A percentile compares a stretch with the other conserved stretches of the same genome.
These are phyloP conservation scores for Stevia rebaudiana DNA, from an alignment of 140 eudicot species.

Conservation along the genomic window DNA sequence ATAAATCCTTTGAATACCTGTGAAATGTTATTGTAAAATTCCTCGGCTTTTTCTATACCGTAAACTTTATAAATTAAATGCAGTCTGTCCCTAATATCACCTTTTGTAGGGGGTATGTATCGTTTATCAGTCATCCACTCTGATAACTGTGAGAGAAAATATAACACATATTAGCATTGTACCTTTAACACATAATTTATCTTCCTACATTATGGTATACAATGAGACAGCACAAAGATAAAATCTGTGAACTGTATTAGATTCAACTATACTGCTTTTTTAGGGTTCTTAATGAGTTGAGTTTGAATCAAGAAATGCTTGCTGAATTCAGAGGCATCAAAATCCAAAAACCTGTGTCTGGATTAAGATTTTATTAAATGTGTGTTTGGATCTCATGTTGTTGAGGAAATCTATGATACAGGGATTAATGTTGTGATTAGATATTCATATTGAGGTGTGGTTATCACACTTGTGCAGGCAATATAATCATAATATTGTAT, in stretches of 20 bases:
- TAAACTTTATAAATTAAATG: constrained; percentile 39
- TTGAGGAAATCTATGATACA: not conserved
- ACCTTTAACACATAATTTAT: not conserved
- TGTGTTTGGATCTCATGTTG: not conserved
- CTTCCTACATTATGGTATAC: not conserved
- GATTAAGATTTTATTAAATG: not conserved
- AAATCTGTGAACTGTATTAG: too few relatives aligned
- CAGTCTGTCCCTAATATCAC: constrained; percentile 34
- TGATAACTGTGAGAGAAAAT: constrained; percentile 37
- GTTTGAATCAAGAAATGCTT: not conserved
- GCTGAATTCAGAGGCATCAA: not conserved
- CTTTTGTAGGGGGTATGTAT: constrained; percentile 24
- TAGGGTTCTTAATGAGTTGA: not conserved
- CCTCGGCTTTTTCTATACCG: constrained; percentile 57
- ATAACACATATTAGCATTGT: not conserved
- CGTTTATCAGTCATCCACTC: constrained; percentile 69
- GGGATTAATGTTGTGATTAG: too few relatives aligned
- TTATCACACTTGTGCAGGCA: not conserved
- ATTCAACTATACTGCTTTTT: not conserved
- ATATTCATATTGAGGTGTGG: not conserved
- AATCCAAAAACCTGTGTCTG: not conserved
- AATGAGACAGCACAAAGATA: not conserved
- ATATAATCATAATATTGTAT: not conserved
- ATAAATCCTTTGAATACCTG: constrained; percentile 26
- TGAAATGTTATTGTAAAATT: constrained; percentile 38